A percentile compares a stretch with the other conserved stretches of the same genome.
Evolutionary conservation across 768 basidiomycete species (phyloP).

Genomic region (Pulveroboletus sp.): DNA sequence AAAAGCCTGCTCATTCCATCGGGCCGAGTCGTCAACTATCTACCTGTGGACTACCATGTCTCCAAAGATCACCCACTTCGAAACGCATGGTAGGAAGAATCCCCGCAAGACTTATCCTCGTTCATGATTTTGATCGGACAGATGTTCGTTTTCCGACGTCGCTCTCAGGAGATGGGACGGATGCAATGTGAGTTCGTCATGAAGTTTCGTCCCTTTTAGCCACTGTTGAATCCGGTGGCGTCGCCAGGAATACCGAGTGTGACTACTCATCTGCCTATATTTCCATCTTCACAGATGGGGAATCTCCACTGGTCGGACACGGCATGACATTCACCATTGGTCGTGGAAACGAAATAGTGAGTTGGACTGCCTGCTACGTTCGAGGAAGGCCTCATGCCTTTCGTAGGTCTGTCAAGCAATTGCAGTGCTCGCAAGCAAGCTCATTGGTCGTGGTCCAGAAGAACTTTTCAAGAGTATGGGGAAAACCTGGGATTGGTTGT

Average conservation of each 20-base stretch:
- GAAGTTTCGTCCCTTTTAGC: background rate
- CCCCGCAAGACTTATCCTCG: background rate
- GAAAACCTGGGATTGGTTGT: constrained; percentile 80
- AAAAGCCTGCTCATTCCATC: background rate
- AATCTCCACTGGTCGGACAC: constrained; percentile 69
- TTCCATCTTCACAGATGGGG: constrained; percentile 62
- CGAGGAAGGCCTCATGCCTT: constrained; percentile 1
- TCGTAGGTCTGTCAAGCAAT: constrained; percentile 77
- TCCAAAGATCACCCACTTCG: constrained; percentile 49
- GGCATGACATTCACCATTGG: constrained; percentile 96
- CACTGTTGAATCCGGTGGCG: background rate
- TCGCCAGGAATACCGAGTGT: constrained; percentile 82
- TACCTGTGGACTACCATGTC: constrained; percentile 15
- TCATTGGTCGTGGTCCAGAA: constrained; percentile 79
- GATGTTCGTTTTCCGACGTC: constrained; percentile 93
- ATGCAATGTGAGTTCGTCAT: constrained; percentile 66
- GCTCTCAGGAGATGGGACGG: constrained; percentile 85
- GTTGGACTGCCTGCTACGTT: constrained; percentile 2
- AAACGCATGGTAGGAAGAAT: constrained; percentile 49
- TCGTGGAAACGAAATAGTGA: constrained; percentile 89
- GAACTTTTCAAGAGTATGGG: constrained; percentile 88
- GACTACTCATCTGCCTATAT: constrained; percentile 96
- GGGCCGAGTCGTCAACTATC: background rate
- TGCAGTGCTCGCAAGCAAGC: constrained; percentile 69
- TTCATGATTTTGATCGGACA: constrained; percentile 24